Conservation (phyloP, 202 grass and related monocot species). For the Carex arenaria region DNA sequence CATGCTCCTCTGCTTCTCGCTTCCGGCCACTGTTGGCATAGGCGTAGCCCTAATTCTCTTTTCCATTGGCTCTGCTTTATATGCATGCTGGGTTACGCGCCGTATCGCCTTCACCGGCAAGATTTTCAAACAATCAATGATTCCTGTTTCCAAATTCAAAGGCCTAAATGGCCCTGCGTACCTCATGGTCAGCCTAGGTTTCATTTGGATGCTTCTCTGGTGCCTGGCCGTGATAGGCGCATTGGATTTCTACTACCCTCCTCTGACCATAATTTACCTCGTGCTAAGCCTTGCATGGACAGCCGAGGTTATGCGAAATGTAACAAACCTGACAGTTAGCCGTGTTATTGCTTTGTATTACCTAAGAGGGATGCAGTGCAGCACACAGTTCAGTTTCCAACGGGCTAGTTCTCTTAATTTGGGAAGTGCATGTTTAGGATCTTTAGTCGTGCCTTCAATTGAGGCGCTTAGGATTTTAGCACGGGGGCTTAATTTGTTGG, state of each 20-base stretch:
- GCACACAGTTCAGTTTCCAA: conserved; percentile 88
- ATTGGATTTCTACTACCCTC: conserved; percentile 59
- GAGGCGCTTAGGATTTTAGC: conserved; percentile 88
- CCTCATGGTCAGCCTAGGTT: conserved; percentile 78
- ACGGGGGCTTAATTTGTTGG: conserved; percentile 81
- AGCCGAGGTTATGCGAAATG: conserved; percentile 97
- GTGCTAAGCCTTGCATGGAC: conserved; percentile 82
- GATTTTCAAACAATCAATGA: conserved; percentile 54
- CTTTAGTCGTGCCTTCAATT: conserved; percentile 82
- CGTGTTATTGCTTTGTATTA: conserved; percentile 96
- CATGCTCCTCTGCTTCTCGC: conserved; percentile 82
- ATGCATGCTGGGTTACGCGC: conserved; percentile 81
- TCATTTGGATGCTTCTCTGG: conserved; percentile 84
- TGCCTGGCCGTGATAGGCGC: conserved; percentile 89
- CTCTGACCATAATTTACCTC: conserved; percentile 59
- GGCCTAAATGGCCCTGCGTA: conserved; percentile 77
- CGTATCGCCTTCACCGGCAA: conserved; percentile 53
- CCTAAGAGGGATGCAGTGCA: conserved; percentile 93
- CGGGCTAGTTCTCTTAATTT: conserved; percentile 81
- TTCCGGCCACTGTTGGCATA: conserved; percentile 57
- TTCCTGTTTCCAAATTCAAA: conserved; percentile 60
- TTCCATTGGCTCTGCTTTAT: conserved; percentile 75
- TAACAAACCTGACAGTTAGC: conserved; percentile 86
- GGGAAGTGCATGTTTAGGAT: conserved; percentile 95
- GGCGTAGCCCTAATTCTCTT: conserved; percentile 72